phyloP scores from a whole-genome alignment of 2,329 filamentous ascomycete genomes.

The Fusarium equiseti region DNA sequence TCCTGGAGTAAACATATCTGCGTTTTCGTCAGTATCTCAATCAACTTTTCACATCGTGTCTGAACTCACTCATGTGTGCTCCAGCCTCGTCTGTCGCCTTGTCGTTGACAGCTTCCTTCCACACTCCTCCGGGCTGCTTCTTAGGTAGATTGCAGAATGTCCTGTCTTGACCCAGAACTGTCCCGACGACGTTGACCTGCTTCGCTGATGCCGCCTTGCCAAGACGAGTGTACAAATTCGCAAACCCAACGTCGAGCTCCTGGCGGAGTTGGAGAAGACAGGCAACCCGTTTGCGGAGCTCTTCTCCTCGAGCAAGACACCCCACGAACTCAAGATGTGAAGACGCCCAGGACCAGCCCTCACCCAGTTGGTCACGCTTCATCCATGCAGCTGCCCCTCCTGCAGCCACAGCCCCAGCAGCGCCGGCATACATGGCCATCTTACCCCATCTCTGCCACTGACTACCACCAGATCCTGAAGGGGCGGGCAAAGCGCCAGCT shows the following conservation, averaged over 20 bases:
- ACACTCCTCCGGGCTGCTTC: slow-evolving; percentile 65
- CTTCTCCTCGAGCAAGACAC: slow-evolving; percentile 85
- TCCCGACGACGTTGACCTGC: slow-evolving; percentile 65
- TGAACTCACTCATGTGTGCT: slow-evolving; percentile 78
- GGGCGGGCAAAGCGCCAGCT: slow-evolving; percentile 45
- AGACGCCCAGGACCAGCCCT: slow-evolving; percentile 83
- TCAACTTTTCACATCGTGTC: neutral
- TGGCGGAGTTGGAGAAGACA: slow-evolving; percentile 73
- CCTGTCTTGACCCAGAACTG: slow-evolving; percentile 75
- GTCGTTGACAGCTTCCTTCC: slow-evolving; percentile 82
- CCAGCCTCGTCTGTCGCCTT: slow-evolving; percentile 80
- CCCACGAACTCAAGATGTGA: slow-evolving; percentile 96
- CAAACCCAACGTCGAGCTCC: slow-evolving; percentile 79
- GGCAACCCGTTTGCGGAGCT: slow-evolving; percentile 80
- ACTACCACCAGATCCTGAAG: slow-evolving; percentile 46
- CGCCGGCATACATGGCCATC: slow-evolving; percentile 87
- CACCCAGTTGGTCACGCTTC: slow-evolving; percentile 82
- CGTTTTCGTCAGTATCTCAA: slow-evolving; percentile 9
- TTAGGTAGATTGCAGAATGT: slow-evolving; percentile 90
- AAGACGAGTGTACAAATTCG: slow-evolving; percentile 88
- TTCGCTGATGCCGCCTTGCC: slow-evolving; percentile 73
- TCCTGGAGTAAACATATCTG: slow-evolving; percentile 78
- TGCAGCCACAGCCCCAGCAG: slow-evolving; percentile 83
- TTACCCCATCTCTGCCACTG: slow-evolving; percentile 86
- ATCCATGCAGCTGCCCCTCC: slow-evolving; percentile 88